Percentiles rank a stretch among this genome's conserved stretches.
These are phyloP conservation scores for Gamsiella multidivaricata DNA, from an alignment of 192 early-diverging fungal species.

Conservation along the genomic window DNA sequence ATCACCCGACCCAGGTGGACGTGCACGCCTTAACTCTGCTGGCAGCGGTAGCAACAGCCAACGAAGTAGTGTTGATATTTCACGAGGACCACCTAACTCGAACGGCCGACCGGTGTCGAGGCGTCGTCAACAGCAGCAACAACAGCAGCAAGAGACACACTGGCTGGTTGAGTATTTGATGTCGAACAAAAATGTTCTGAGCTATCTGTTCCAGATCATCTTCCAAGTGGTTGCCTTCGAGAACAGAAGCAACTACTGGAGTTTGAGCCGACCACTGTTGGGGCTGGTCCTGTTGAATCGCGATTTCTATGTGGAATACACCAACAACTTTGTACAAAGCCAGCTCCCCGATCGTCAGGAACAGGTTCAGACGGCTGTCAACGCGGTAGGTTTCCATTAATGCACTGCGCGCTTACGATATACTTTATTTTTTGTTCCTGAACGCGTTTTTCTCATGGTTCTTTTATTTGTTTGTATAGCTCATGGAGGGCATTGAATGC, in stretches of 20 bases:
- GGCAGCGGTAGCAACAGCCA: constrained; percentile 33
- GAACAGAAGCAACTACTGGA: constrained; percentile 85
- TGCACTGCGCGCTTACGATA: neutral
- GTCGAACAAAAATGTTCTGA: constrained; percentile 70
- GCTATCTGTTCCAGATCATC: constrained; percentile 70
- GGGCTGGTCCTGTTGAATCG: constrained; percentile 81
- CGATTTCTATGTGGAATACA: constrained; percentile 70
- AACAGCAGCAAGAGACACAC: constrained; percentile 56
- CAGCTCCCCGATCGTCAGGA: constrained; percentile 65
- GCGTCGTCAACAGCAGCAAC: constrained; percentile 48
- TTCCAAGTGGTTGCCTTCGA: constrained; percentile 86
- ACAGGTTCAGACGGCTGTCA: constrained; percentile 50
- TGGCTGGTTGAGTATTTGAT: constrained; percentile 65
- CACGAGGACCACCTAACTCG: constrained; percentile 21
- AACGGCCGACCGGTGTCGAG: constrained; percentile 38
- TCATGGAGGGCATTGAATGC: constrained; percentile 70
- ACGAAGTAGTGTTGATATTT: constrained; percentile 23
- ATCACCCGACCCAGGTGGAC: constrained; percentile 45
- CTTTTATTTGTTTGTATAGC: constrained; percentile 1
- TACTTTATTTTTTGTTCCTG: neutral
- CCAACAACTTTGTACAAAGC: constrained; percentile 60
- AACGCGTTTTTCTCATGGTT: neutral
- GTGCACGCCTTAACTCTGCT: constrained; percentile 4
- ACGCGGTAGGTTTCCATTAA: constrained; percentile 27
- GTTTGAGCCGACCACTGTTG: constrained; percentile 83